These are phyloP conservation scores for Acmispon strigosus DNA, from an alignment of 306 rosid genomes.

Conservation along the genomic window DNA sequence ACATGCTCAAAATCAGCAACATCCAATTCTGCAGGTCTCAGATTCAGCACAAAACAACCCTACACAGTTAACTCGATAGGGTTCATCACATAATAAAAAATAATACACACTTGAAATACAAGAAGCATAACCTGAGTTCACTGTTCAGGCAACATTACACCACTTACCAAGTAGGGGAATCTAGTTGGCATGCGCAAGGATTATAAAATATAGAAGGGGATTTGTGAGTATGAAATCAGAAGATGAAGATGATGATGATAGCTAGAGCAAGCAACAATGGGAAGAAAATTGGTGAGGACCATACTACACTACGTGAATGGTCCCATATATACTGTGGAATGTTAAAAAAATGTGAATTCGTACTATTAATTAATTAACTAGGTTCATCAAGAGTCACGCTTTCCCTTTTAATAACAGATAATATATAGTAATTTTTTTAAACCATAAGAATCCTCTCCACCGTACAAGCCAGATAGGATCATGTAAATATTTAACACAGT, in stretches of 20 bases:
- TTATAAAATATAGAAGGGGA: neutral
- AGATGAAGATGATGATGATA: neutral
- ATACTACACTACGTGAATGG: conserved; percentile 46
- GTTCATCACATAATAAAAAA: conserved; percentile 19
- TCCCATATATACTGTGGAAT: conserved; percentile 39
- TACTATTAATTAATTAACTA: conserved; percentile 17
- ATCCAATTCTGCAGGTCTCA: neutral
- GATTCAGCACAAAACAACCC: neutral
- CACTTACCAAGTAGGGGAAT: conserved; percentile 10
- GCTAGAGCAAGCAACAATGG: neutral
- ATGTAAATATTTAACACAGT: no score
- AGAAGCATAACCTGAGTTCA: conserved; percentile 5
- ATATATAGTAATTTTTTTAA: no score
- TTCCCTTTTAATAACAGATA: conserved; percentile 19
- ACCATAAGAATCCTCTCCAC: no score
- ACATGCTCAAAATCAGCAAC: neutral
- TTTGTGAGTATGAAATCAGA: conserved; percentile 9
- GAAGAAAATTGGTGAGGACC: conserved; percentile 38
- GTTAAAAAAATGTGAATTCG: conserved; percentile 16
- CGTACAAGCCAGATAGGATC: no score
- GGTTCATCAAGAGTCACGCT: conserved; percentile 52
- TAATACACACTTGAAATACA: no score
- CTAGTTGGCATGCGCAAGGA: conserved; percentile 28
- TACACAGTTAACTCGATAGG: conserved; percentile 21
- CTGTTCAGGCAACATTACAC: neutral